Evolutionary conservation across 2,329 filamentous ascomycete genomes (phyloP).

Genomic region (Beauveria bassiana): DNA sequence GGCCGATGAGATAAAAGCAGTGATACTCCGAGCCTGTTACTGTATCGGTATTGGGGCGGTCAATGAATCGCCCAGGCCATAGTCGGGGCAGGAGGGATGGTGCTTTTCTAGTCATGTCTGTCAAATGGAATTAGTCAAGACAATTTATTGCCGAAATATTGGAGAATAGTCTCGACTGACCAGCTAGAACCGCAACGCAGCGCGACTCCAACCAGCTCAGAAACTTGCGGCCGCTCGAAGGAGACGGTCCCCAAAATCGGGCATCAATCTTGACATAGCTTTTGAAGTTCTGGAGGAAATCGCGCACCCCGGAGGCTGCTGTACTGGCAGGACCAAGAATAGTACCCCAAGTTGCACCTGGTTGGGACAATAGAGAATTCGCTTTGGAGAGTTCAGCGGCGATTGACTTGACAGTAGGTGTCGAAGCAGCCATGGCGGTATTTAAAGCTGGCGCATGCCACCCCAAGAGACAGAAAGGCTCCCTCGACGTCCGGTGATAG

Average conservation of each 20-base stretch:
- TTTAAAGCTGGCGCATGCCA: slow-evolving; percentile 56
- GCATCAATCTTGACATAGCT: slow-evolving; percentile 54
- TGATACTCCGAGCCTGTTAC: slow-evolving; percentile 40
- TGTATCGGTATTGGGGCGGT: slow-evolving; percentile 16
- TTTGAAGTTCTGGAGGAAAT: slow-evolving; percentile 45
- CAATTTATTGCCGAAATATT: too few relatives aligned
- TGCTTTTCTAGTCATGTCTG: slow-evolving; percentile 46
- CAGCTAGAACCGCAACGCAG: slow-evolving; percentile 49
- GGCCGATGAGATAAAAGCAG: slow-evolving; percentile 54
- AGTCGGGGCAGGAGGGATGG: slow-evolving; percentile 47
- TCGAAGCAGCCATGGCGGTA: slow-evolving; percentile 46
- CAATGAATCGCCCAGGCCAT: slow-evolving; percentile 55
- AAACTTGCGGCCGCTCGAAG: slow-evolving; percentile 44
- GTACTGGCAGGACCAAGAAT: slow-evolving; percentile 28
- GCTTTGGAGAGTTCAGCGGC: slow-evolving; percentile 44
- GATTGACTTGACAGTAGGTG: slow-evolving; percentile 43
- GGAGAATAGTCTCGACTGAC: slow-evolving; percentile 27
- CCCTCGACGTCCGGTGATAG: slow-evolving; percentile 48
- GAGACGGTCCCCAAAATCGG: slow-evolving; percentile 57
- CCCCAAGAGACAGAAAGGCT: slow-evolving; percentile 56
- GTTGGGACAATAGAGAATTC: slow-evolving; percentile 27
- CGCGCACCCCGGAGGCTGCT: slow-evolving; percentile 21
- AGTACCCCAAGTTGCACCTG: slow-evolving; percentile 32
- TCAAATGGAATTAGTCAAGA: not conserved
- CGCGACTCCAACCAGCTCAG: slow-evolving; percentile 58